These are phyloP conservation scores for Trichoderma oligosporum DNA, from an alignment of 2,329 filamentous ascomycete species.

Conservation along the genomic window DNA sequence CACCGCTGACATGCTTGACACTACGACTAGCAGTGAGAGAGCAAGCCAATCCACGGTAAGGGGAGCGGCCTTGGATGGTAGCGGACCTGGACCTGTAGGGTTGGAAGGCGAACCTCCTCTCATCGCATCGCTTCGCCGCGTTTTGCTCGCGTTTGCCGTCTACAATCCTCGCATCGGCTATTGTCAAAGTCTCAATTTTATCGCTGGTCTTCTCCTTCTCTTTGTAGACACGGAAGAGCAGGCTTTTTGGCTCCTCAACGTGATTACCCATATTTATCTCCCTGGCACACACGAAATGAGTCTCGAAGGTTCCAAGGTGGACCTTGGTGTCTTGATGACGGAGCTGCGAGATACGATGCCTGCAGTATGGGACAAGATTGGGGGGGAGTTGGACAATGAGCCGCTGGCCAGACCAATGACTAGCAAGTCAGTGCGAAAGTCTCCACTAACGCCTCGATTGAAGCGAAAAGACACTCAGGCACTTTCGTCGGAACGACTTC, in stretches of 20 bases:
- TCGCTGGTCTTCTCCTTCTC: slow-evolving; percentile 82
- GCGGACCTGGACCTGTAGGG: slow-evolving; percentile 34
- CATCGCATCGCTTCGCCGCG: slow-evolving; percentile 75
- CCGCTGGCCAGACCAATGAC: slow-evolving; percentile 37
- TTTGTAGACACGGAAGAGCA: slow-evolving; percentile 89
- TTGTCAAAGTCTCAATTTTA: slow-evolving; percentile 92
- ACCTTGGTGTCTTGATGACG: slow-evolving; percentile 89
- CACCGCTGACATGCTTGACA: slow-evolving; percentile 28
- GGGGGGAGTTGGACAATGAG: slow-evolving; percentile 63
- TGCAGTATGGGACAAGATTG: slow-evolving; percentile 81
- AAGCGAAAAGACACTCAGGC: slow-evolving; percentile 39
- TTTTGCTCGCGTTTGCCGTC: slow-evolving; percentile 83
- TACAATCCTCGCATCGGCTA: slow-evolving; percentile 92
- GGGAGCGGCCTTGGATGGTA: slow-evolving; percentile 33
- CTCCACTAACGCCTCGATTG: slow-evolving; percentile 35
- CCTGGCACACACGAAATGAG: slow-evolving; percentile 89
- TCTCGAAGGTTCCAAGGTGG: slow-evolving; percentile 87
- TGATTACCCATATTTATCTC: slow-evolving; percentile 83
- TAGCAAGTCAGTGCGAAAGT: slow-evolving; percentile 35
- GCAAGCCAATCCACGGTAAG: slow-evolving; percentile 38
- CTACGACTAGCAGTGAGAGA: slow-evolving; percentile 31
- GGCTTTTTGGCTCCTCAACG: slow-evolving; percentile 86
- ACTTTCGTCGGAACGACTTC: slow-evolving; percentile 57
- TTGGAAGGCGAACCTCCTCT: slow-evolving; percentile 65
- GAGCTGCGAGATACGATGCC: slow-evolving; percentile 79